phyloP scores from a whole-genome alignment of 169 alveolate species.

The Eimeria necatrix region DNA sequence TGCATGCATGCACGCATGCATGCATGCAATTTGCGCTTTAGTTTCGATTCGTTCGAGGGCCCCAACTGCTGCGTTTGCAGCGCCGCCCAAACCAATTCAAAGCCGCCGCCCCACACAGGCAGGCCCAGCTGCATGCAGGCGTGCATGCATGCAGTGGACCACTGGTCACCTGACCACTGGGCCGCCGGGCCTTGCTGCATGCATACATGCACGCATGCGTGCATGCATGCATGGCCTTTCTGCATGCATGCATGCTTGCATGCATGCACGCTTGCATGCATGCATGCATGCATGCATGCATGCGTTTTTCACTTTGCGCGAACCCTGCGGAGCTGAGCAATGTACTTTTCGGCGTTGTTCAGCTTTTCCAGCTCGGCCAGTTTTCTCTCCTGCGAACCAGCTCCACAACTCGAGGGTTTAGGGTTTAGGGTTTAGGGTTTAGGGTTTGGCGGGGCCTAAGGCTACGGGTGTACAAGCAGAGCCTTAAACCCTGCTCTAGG shows the following conservation, averaged over 20 bases:
- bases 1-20: background rate
- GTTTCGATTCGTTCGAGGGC: background rate
- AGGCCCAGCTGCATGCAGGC: no score
- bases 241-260: background rate
- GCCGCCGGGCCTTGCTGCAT: background rate
- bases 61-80: background rate
- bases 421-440: background rate
- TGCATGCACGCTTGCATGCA: background rate
- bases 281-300: background rate
- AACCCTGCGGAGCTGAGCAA: conserved; percentile 31
- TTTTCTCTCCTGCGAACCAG: conserved; percentile 26
- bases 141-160: no score
- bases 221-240: background rate
- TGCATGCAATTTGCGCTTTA: background rate
- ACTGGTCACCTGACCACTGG: background rate
- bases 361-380: conserved; percentile 17
- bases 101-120: no score
- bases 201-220: background rate
- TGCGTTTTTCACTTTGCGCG: background rate
- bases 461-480: no score
- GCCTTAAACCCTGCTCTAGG: no score
- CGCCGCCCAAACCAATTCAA: no score
- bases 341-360: conserved; percentile 24
- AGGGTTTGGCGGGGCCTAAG: background rate
- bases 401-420: background rate